Conservation (phyloP, 2,329 filamentous ascomycete species). For the Colletotrichum chlorophyti region DNA sequence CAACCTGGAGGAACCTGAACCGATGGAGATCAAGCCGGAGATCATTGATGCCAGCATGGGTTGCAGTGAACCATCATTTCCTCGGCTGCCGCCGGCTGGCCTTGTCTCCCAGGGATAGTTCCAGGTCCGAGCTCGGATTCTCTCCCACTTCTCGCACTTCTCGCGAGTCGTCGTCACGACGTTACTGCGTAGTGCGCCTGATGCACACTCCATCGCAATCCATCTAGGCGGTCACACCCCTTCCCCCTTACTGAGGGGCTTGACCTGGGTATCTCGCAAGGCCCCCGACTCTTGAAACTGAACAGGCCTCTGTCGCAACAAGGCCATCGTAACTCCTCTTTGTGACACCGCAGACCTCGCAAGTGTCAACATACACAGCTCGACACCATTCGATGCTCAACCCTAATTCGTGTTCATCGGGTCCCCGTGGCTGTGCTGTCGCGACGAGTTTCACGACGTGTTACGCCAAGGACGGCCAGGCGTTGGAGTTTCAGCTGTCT, state of each 20-base stretch:
- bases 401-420: background rate
- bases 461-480: background rate
- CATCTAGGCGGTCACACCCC: no score
- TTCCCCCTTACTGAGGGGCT: constrained; percentile 15
- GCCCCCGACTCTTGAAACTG: background rate
- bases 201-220: no score
- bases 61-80: background rate
- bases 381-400: background rate
- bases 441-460: constrained; percentile 10
- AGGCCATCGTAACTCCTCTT: constrained; percentile 2
- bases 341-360: constrained; percentile 14
- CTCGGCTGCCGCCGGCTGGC: background rate
- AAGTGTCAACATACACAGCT: constrained; percentile 6
- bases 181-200: no score
- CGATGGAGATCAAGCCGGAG: constrained; percentile 12
- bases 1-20: constrained; percentile 8
- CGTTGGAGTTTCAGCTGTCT: background rate
- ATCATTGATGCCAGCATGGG: constrained; percentile 11
- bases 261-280: background rate
- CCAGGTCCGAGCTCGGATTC: constrained; percentile 2
- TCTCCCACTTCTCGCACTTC: background rate
- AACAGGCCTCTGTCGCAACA: constrained; percentile 24
- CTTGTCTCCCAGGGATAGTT: background rate
- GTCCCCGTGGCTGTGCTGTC: constrained; percentile 7
- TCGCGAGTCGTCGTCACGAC: no score